These are phyloP conservation scores for Potentilla sterilis DNA, from an alignment of 306 rosid species.

Conservation along the genomic window DNA sequence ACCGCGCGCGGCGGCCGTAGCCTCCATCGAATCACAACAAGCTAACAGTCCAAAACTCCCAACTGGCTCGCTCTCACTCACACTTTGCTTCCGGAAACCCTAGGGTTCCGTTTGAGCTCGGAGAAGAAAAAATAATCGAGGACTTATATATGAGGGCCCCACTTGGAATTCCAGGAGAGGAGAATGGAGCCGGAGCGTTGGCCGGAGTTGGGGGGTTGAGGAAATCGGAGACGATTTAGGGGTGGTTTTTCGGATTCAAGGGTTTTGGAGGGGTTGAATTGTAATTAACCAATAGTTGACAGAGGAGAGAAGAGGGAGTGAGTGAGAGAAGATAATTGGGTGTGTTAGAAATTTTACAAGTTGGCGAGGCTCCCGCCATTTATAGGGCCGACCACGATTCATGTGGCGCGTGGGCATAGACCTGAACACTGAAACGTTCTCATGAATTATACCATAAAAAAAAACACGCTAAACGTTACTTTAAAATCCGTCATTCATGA, in stretches of 20 bases:
- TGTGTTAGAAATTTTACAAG: conserved; percentile 29
- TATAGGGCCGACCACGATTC: no score
- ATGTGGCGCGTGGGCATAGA: no score
- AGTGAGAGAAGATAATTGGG: conserved; percentile 29
- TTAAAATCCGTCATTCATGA: no score
- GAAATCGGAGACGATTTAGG: conserved; percentile 10
- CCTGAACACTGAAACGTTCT: no score
- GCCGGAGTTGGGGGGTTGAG: conserved; percentile 12
- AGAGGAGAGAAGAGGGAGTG: not conserved
- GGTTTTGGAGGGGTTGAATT: conserved; percentile 41
- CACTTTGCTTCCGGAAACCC: conserved; percentile 35
- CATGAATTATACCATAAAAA: no score
- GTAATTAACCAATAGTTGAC: conserved; percentile 30
- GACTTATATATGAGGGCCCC: conserved; percentile 33
- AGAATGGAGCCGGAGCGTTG: not conserved
- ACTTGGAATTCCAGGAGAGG: conserved; percentile 23
- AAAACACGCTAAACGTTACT: conserved; percentile 10
- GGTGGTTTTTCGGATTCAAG: conserved; percentile 23
- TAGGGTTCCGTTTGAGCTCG: conserved; percentile 28
- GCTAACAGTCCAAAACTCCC: conserved; percentile 23
- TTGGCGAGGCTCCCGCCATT: conserved; percentile 45
- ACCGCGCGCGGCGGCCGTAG: conserved; percentile 66
- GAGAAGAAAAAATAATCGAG: not conserved
- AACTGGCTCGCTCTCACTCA: conserved; percentile 33
- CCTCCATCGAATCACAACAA: conserved; percentile 60